phyloP scores from a whole-genome alignment of 164 flowering plant genomes.

The Brasenia schreberi region DNA sequence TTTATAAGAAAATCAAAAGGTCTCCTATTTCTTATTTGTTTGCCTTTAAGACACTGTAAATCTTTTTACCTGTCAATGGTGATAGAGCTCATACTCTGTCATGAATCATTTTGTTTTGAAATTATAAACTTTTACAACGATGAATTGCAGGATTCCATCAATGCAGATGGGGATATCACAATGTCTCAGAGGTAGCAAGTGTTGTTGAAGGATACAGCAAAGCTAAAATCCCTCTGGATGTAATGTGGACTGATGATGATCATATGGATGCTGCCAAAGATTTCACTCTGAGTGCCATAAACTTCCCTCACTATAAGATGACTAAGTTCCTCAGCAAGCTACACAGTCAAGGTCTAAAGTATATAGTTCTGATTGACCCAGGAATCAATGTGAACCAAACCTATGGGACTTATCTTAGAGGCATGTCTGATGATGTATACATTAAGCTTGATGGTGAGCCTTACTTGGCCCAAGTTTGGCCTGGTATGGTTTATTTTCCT shows the following conservation, averaged over 20 bases:
- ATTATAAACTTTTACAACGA: no score
- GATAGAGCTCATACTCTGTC: no score
- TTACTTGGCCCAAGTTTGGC: conserved; percentile 87
- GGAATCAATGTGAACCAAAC: conserved; percentile 63
- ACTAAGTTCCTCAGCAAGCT: conserved; percentile 51
- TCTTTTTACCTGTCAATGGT: no score
- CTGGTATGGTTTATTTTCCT: conserved; percentile 90
- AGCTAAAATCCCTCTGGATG: conserved; percentile 85
- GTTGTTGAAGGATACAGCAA: conserved; percentile 78
- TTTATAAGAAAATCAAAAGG: no score
- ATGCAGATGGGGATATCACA: conserved; percentile 92
- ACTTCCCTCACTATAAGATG: conserved; percentile 59
- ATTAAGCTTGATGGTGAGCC: conserved; percentile 76
- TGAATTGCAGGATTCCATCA: conserved; percentile 70
- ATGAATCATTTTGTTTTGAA: no score
- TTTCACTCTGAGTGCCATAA: conserved; percentile 69
- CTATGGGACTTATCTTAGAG: conserved; percentile 71
- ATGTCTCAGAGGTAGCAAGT: conserved; percentile 65
- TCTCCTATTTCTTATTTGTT: no score
- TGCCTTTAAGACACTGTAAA: no score
- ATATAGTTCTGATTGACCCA: conserved; percentile 80
- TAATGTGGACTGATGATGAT: conserved; percentile 94
- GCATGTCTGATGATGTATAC: conserved; percentile 59
- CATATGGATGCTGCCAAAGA: conserved; percentile 94
- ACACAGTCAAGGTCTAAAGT: conserved; percentile 66